These are phyloP conservation scores for Colletotrichum phormii DNA, from an alignment of 2,329 filamentous ascomycete genomes.

Conservation along the genomic window DNA sequence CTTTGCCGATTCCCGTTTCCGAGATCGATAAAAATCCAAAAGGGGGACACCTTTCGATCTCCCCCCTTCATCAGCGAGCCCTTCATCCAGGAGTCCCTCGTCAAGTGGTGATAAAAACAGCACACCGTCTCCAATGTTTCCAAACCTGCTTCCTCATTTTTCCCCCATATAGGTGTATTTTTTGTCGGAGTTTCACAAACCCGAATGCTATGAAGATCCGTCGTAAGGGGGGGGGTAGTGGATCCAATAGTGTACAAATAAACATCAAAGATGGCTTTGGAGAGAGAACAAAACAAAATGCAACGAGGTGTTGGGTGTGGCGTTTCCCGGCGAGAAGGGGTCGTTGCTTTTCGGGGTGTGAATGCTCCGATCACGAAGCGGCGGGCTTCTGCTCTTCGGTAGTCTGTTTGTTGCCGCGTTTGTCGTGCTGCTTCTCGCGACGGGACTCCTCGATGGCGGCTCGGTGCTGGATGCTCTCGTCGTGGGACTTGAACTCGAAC, in stretches of 20 bases:
- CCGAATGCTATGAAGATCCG: slow-evolving; percentile 36
- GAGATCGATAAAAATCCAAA: slow-evolving; percentile 3
- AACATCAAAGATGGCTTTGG: slow-evolving; percentile 36
- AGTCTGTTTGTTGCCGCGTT: slow-evolving; percentile 49
- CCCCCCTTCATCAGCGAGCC: background rate
- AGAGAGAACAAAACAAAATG: slow-evolving; percentile 20
- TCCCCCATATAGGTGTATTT: slow-evolving; percentile 29
- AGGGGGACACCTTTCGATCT: slow-evolving; percentile 9
- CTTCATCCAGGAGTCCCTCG: no score
- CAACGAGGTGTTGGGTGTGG: slow-evolving; percentile 26
- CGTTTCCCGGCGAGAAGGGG: slow-evolving; percentile 9
- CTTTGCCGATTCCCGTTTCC: slow-evolving; percentile 19
- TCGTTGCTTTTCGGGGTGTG: background rate
- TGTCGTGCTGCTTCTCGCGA: slow-evolving; percentile 78
- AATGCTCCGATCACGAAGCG: slow-evolving; percentile 17
- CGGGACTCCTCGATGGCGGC: slow-evolving; percentile 91
- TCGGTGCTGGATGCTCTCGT: slow-evolving; percentile 93
- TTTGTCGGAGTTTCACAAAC: slow-evolving; percentile 23
- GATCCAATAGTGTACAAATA: slow-evolving; percentile 39
- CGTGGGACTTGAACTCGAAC: slow-evolving; percentile 95
- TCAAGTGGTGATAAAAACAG: no score
- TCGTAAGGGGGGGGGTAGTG: background rate
- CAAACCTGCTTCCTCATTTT: slow-evolving; percentile 29
- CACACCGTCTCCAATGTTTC: slow-evolving; percentile 3
- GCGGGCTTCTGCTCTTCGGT: slow-evolving; percentile 44